These are phyloP conservation scores for Erythrobasidium hasegawianum DNA, from an alignment of 1,284 basidiomycete species.

Conservation along the genomic window DNA sequence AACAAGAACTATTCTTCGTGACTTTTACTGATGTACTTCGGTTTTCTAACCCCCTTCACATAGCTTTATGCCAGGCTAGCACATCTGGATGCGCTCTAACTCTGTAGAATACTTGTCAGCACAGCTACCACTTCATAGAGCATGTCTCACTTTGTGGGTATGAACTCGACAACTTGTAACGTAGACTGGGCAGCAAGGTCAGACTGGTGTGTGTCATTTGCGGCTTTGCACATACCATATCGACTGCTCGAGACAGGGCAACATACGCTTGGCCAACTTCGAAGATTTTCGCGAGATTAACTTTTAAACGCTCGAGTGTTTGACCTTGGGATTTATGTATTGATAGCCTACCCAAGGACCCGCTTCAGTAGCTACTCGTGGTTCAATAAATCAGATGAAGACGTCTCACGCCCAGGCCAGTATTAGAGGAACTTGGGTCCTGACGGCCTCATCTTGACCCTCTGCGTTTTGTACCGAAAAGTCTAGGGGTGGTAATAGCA, in stretches of 20 bases:
- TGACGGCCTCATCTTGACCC: conserved; percentile 13
- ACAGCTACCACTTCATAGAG: neutral
- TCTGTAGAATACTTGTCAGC: conserved; percentile 12
- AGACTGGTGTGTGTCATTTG: neutral
- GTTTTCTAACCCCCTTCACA: neutral
- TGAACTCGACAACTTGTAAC: conserved; percentile 11
- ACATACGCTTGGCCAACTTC: conserved; percentile 81
- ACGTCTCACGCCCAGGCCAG: conserved; percentile 68
- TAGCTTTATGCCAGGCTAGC: conserved; percentile 2
- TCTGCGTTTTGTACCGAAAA: conserved; percentile 19
- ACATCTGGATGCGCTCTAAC: conserved; percentile 26
- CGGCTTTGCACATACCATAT: conserved; percentile 9
- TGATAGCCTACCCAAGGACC: conserved; percentile 55
- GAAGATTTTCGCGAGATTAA: conserved; percentile 52
- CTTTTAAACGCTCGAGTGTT: conserved; percentile 70
- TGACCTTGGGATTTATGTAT: conserved; percentile 79
- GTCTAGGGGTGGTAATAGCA: conserved; percentile 28
- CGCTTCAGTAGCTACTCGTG: neutral
- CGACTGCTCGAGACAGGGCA: conserved; percentile 77
- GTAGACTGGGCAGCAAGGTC: conserved; percentile 6
- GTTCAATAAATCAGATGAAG: neutral
- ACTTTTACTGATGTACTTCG: neutral
- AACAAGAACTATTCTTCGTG: neutral
- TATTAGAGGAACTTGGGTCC: conserved; percentile 66
- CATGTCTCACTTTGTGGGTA: conserved; percentile 15